Percentiles rank a stretch among this genome's conserved stretches.
Conservation (phyloP, 441 rosid genomes). For the Brassica balearica region DNA sequence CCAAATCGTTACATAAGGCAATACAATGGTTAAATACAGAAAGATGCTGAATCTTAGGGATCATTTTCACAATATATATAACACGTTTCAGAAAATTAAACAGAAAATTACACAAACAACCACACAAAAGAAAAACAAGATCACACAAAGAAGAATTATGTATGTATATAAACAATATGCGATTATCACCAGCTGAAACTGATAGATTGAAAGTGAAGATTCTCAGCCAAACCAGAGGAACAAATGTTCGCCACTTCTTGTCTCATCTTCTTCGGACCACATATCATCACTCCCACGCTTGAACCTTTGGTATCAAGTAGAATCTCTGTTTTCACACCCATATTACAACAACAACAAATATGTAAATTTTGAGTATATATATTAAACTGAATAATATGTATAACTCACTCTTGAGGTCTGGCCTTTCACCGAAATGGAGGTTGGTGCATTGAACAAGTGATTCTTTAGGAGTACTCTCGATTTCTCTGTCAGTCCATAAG, state of each 20-base stretch:
- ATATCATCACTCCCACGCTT: slow-evolving; percentile 57
- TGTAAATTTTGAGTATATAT: background rate
- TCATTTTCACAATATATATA: background rate
- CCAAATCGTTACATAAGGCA: slow-evolving; percentile 9
- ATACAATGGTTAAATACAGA: background rate
- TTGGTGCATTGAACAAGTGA: slow-evolving; percentile 44
- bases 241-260: slow-evolving; percentile 59
- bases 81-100: background rate
- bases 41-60: background rate
- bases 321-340: slow-evolving; percentile 40
- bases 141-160: background rate
- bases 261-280: slow-evolving; percentile 64
- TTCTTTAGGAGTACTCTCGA: too few species aligned
- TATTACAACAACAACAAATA: background rate
- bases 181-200: slow-evolving; percentile 59
- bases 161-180: background rate
- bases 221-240: slow-evolving; percentile 50
- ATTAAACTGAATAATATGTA: too few species aligned
- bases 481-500: slow-evolving; percentile 36
- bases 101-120: background rate
- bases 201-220: slow-evolving; percentile 51
- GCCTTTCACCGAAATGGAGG: slow-evolving; percentile 44
- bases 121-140: background rate
- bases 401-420: too few species aligned
- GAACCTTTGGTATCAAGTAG: slow-evolving; percentile 51